Base-by-base conservation (phyloP, 768 basidiomycete species). In the Leccinum sublutescens region DNA sequence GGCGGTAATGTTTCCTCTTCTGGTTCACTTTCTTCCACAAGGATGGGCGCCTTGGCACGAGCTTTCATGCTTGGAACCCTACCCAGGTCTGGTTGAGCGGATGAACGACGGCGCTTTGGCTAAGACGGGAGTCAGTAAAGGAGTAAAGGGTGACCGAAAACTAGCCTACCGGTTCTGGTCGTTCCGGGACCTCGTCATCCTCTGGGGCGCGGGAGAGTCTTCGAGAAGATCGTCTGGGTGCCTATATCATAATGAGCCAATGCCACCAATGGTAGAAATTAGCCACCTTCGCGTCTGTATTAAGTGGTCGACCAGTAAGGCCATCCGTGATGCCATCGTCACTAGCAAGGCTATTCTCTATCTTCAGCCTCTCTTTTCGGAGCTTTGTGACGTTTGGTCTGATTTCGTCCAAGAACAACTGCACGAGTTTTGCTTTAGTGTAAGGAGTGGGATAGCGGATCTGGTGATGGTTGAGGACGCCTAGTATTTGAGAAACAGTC, bases 271-370 rank as follows among this genome's bases (percentile, higher is more conserved):
- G 61, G 31, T 12, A 52, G 51, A 50, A 52, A 50, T 55, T 36
- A 2, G 64, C 71, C 52, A 85, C 86, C 77, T 80, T 81, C 51
- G 70, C 66, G 52, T 72, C 76, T 49, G 75, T 79, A 65, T 73
- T 78, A 59, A 93, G 72, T 36, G 82, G 86, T 69, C 80, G 73
- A n/a, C 92, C 92, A 7, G 92, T 93, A n/a, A 85, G 62, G 21
- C 92, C 92, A 71, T 94, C 89, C 40, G 78, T 84, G 54, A 94
- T 93, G 5, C 91, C 92, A 57, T 91, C 86, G 60, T 90, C 88
- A 66, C 90, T 93, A 5, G 93, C 85, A 53, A 80, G 71, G 62
- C 88, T 91, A 54, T 84, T 86, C 70, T 85, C 82, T 62, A 79
- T 83, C 75, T 84, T 85, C 40, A 86, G 58, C 50, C 84, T 78